Evolutionary conservation across 1,284 basidiomycete genomes (phyloP).

Genomic region (Apiotrichum veenhuisii): DNA sequence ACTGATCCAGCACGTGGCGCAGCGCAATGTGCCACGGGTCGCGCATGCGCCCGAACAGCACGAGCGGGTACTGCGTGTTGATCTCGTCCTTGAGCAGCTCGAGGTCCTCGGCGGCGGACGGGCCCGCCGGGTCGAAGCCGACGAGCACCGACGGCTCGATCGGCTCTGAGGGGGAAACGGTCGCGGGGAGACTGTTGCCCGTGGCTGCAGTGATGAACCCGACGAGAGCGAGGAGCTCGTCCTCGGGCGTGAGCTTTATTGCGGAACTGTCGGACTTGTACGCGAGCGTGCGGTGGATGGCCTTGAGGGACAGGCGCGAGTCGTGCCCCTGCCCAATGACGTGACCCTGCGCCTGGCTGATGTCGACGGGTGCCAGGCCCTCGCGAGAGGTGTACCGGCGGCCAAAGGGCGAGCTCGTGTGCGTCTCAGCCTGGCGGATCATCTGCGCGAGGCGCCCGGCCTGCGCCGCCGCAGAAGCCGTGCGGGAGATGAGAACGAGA

Average conservation of each 20-base stretch:
- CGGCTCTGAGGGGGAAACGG: slow-evolving; percentile 60
- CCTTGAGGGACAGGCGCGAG: background rate
- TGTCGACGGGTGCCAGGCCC: slow-evolving; percentile 3
- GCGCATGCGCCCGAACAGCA: slow-evolving; percentile 70
- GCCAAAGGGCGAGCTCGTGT: background rate
- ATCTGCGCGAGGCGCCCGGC: slow-evolving; percentile 6
- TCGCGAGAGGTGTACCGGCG: slow-evolving; percentile 13
- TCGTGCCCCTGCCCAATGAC: background rate
- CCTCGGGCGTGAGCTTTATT: slow-evolving; percentile 24
- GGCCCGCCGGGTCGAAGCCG: slow-evolving; percentile 70
- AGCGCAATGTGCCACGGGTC: slow-evolving; percentile 58
- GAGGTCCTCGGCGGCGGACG: slow-evolving; percentile 53
- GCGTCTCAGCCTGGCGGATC: slow-evolving; percentile 1
- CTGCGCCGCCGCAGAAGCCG: slow-evolving; percentile 7
- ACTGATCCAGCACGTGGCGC: slow-evolving; percentile 58
- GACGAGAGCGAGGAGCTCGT: slow-evolving; percentile 74
- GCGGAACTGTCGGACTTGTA: background rate
- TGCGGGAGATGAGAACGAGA: slow-evolving; percentile 25
- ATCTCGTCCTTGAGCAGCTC: slow-evolving; percentile 50
- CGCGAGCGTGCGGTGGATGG: background rate
- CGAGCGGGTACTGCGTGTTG: slow-evolving; percentile 70
- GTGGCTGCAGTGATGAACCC: slow-evolving; percentile 69
- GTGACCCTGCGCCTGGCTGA: slow-evolving; percentile 10
- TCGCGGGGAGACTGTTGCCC: slow-evolving; percentile 68
- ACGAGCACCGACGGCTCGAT: slow-evolving; percentile 75